Base-by-base conservation (phyloP, 305 asterid genomes). In the Rubia tinctorum region DNA sequence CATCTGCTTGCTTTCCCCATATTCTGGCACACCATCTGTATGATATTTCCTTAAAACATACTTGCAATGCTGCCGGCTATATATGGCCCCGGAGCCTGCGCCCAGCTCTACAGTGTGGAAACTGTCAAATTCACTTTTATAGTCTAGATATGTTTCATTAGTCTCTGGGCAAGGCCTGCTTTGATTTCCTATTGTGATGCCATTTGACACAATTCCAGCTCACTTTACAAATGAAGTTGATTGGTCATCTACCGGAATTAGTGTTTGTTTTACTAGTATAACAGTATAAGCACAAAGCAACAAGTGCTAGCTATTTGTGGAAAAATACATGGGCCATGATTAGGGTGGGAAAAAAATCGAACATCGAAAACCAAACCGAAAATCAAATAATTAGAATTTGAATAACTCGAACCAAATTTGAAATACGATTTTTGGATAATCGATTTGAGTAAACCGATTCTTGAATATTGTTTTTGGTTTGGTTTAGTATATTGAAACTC, bases 1-100 rank as follows among this genome's bases (percentile, higher is more conserved):
- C 97, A 89, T 81, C 74, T 86, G 81, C 90, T 80, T 80, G 96
- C 95, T 81, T 86, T 88, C 45, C 84, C 94, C 96, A 91, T 89
- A 56, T 62, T 63, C 14, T 72, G 78, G 23, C 64, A 27, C 27
- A 42, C 51, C 49, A 30, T 76, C n/a, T 2, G 37, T 22, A 22
- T 22, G 64, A 59, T 20, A 11, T 23, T 27, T 56, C 23, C 27
- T 20, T 2, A 20, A 8, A 56, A 56, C 62, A 2, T 20, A 59
- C 15, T 23, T 22, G 37, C 30, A 58, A 25, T 58, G 64, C 64
- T 58, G 64, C 34, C 34, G 51, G 11, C 0, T 44, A 56, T 11
- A 59, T 59, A 34, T 65, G 13, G 22, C 39, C 39, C 39, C 39
- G 39, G 39, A 5, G 25, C 15, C 58, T 66, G n/a, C n/a, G n/a